Conservation (phyloP, 208 protist genomes). For the Herpetomonas samuelpessoai region DNA sequence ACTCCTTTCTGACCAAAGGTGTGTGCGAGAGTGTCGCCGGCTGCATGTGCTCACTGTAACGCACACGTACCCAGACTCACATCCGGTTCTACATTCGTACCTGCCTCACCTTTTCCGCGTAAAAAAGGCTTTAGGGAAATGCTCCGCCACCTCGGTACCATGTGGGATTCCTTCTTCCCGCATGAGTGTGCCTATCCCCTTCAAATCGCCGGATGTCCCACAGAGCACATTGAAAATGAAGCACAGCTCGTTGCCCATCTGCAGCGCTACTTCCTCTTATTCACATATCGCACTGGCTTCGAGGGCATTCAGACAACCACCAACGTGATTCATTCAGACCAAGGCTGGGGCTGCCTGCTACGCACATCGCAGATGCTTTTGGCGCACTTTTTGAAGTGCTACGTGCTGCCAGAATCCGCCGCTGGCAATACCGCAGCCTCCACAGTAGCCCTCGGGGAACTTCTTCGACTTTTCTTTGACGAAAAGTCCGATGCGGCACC, state of each 20-base stretch:
- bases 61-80: no score
- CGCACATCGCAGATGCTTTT: slow-evolving; percentile 83
- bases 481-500: slow-evolving; percentile 25
- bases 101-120: no score
- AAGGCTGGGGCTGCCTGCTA: slow-evolving; percentile 81
- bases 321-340: slow-evolving; percentile 36
- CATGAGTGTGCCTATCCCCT: slow-evolving; percentile 26
- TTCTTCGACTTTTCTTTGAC: slow-evolving; percentile 50
- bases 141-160: slow-evolving; percentile 23
- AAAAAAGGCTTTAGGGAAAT: no score
- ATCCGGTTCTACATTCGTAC: no score
- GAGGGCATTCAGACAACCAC: slow-evolving; percentile 28
- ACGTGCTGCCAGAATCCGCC: slow-evolving; percentile 16
- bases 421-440: not conserved
- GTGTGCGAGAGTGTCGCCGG: no score
- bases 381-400: slow-evolving; percentile 49
- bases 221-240: slow-evolving; percentile 12
- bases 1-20: no score
- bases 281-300: slow-evolving; percentile 77
- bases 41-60: no score
- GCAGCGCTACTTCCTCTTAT: slow-evolving; percentile 38
- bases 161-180: slow-evolving; percentile 41
- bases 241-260: slow-evolving; percentile 45
- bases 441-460: not conserved
- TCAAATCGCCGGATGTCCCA: slow-evolving; percentile 28